Base-by-base conservation (phyloP, 495 filamentous ascomycete species). In the Aspergillus affinis region DNA sequence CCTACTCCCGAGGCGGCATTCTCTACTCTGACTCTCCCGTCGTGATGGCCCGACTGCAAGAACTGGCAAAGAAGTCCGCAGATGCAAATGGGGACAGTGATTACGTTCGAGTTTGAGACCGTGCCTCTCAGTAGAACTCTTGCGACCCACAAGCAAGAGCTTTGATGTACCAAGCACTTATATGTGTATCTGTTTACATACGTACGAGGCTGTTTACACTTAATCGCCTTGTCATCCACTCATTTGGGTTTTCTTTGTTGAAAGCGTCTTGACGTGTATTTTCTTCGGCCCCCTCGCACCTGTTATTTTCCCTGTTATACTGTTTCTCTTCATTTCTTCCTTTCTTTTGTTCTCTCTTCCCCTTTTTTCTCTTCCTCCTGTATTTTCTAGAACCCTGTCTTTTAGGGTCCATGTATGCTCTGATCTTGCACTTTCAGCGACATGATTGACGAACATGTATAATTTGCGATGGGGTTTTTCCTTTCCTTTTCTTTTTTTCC, bases 21-120 rank as follows among this genome's bases (percentile, higher is more conserved):
- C 68, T 87, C 3, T 86, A 82, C 62, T 81, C 80, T 6, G 78
- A 85, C 61, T 83, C 81, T 6, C 72, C 81, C 8, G 72, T 83
- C 10, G 72, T 86, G 9, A 72, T 83, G 61, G 78, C 72, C 4
- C 74, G 83, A 12, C 68, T 69, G 48, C 71, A 80, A 58, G 83
- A 86, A 59, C 66, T 84, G 56, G 71, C 75, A 2, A 77, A 74
- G 61, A 73, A 67, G 51, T 73, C 73, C 12, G 61, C 65, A 2
- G 76, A 77, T 7, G 61, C 66, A 12, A 32, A 12, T 6, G 30
- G 30, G 1, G 36, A 41, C 36, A 10, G 36, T 1, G 36, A 41
- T 10, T 41, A 4, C 13, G 36, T 41, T 17, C 36, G 12, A 2
- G 36, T 41, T 41, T 41, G 30, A 32, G 30, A 12, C 29, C 29